A percentile compares a stretch with the other conserved stretches of the same genome.
Conservation (phyloP, 2,329 filamentous ascomycete genomes). For the Cladosporium sp. region DNA sequence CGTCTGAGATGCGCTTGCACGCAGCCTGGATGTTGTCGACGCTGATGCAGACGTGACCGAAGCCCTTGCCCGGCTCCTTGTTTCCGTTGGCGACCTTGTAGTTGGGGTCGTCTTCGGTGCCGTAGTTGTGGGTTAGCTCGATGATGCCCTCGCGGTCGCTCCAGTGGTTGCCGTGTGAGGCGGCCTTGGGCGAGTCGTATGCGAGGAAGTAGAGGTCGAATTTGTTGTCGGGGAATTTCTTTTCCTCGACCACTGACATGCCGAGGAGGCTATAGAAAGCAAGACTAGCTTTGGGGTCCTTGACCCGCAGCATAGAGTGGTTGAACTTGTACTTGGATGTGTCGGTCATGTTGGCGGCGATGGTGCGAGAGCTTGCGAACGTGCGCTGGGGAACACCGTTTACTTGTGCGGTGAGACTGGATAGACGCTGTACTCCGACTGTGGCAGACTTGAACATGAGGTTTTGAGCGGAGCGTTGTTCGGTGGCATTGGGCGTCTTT, state of each 20-base stretch:
- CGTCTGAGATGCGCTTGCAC: conserved; percentile 83
- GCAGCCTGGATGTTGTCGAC: conserved; percentile 72
- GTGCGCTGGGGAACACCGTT: conserved; percentile 9
- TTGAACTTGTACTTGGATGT: conserved; percentile 62
- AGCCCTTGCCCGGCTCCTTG: conserved; percentile 74
- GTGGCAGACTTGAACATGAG: conserved; percentile 2
- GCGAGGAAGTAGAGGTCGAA: conserved; percentile 96
- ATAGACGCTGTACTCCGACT: neutral
- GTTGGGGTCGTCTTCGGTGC: conserved; percentile 67
- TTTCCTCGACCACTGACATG: conserved; percentile 75
- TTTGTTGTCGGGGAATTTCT: conserved; percentile 78
- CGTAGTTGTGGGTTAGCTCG: conserved; percentile 80
- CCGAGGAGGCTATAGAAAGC: conserved; percentile 94
- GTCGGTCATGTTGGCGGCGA: conserved; percentile 53
- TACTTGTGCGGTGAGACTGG: conserved; percentile 17
- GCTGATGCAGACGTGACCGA: conserved; percentile 78
- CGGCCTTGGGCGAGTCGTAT: conserved; percentile 72
- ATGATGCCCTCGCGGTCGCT: conserved; percentile 73
- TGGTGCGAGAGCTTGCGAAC: conserved; percentile 26
- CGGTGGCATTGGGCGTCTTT: conserved; percentile 11
- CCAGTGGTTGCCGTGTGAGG: conserved; percentile 70
- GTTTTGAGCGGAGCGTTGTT: neutral
- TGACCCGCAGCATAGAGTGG: conserved; percentile 66
- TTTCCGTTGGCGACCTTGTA: conserved; percentile 88
- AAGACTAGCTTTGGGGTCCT: conserved; percentile 79